These are phyloP conservation scores for Epichloe typhina DNA, from an alignment of 2,329 filamentous ascomycete genomes.

Conservation along the genomic window DNA sequence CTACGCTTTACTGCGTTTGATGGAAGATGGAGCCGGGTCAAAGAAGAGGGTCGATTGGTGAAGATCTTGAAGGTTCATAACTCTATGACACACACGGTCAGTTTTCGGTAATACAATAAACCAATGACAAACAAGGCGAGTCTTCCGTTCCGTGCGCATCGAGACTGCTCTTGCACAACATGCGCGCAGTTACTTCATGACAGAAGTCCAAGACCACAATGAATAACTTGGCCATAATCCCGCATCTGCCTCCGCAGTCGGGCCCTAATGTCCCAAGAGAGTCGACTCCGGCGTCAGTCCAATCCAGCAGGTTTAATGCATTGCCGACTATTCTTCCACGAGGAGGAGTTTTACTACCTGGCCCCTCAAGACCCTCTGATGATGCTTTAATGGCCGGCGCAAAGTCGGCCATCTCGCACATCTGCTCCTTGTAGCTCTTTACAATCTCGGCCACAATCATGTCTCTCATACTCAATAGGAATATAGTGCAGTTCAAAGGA, in stretches of 20 bases:
- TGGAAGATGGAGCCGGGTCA: no score
- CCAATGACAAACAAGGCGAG: no score
- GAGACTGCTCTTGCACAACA: not conserved
- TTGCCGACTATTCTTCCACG: not conserved
- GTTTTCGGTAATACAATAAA: no score
- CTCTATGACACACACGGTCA: no score
- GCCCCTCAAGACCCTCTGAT: no score
- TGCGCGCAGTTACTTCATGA: not conserved
- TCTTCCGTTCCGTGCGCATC: no score
- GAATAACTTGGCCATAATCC: conserved; percentile 3
- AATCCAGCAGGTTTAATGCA: not conserved
- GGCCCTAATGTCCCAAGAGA: not conserved
- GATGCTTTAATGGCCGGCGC: not conserved
- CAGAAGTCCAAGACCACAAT: not conserved
- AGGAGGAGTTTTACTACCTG: not conserved
- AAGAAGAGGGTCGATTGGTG: no score
- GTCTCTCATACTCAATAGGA: conserved; percentile 11
- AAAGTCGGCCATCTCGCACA: conserved; percentile 3
- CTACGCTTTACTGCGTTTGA: no score
- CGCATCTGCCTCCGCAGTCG: not conserved
- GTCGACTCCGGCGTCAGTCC: conserved; percentile 2
- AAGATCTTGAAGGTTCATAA: no score
- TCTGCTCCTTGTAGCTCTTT: not conserved
- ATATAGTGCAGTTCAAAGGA: conserved; percentile 6
- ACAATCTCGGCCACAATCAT: conserved; percentile 17